Evolutionary conservation across 129 eudicot species (phyloP).

Genomic region (Flaveria trinervia): DNA sequence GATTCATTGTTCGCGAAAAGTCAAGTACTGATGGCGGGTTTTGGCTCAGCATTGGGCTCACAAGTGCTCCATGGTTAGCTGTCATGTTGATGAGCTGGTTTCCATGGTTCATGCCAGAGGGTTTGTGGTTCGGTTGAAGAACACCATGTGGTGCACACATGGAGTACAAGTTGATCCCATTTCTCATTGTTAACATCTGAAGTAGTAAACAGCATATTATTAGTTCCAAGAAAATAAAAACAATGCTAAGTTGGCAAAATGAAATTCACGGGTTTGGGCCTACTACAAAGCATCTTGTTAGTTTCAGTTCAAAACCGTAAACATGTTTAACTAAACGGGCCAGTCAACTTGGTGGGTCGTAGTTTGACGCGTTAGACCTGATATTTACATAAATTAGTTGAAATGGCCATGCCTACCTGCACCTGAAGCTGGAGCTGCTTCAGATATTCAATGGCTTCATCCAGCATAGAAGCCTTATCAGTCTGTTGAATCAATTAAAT

Average conservation of each 20-base stretch:
- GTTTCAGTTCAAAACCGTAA: too few species aligned
- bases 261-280: too few species aligned
- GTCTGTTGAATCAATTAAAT: constrained; percentile 41
- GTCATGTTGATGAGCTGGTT: constrained; percentile 29
- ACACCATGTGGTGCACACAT: constrained; percentile 53
- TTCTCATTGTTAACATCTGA: constrained; percentile 91
- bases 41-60: constrained; percentile 29
- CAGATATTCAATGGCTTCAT: constrained; percentile 90
- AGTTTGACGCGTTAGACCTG: too few species aligned
- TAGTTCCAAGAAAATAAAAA: not conserved
- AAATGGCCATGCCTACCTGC: constrained; percentile 44
- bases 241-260: not conserved
- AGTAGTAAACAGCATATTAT: not conserved
- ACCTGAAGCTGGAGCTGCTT: constrained; percentile 99
- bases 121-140: constrained; percentile 43
- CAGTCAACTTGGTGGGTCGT: too few species aligned
- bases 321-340: too few species aligned
- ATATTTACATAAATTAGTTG: not conserved
- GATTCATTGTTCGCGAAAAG: constrained; percentile 40
- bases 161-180: constrained; percentile 73
- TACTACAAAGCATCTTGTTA: too few species aligned
- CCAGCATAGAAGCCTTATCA: constrained; percentile 95
- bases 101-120: constrained; percentile 42
- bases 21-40: constrained; percentile 39
- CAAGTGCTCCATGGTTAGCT: constrained; percentile 21